These are phyloP conservation scores for Solanum hybrid DNA, from an alignment of 305 asterid species.

Conservation along the genomic window DNA sequence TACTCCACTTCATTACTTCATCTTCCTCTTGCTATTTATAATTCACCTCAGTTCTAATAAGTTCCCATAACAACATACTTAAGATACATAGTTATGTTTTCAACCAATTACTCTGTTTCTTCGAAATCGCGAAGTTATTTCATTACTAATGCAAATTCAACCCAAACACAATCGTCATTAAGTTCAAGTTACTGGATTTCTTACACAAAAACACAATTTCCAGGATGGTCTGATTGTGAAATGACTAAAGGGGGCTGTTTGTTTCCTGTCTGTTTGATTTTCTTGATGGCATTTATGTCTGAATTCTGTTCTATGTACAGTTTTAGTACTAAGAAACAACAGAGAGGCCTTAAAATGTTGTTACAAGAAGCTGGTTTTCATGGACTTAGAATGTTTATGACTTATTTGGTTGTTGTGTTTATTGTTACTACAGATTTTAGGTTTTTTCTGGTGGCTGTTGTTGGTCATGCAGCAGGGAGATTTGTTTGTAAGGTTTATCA, in stretches of 20 bases:
- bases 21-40: background rate
- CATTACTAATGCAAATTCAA: background rate
- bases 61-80: background rate
- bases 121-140: background rate
- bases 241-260: constrained; percentile 1
- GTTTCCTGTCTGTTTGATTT: background rate
- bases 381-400: constrained; percentile 53
- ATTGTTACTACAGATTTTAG: constrained; percentile 45
- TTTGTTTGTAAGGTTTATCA: background rate
- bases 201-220: constrained; percentile 38
- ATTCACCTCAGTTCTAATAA: background rate
- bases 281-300: background rate
- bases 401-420: constrained; percentile 41
- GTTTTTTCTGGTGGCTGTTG: constrained; percentile 40
- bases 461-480: constrained; percentile 42
- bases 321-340: background rate
- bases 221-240: constrained; percentile 45
- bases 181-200: constrained; percentile 32
- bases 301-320: background rate
- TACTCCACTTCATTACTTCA: background rate
- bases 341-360: constrained; percentile 13
- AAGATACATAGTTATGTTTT: background rate
- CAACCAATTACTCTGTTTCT: background rate
- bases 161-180: background rate
- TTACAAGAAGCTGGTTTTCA: constrained; percentile 24